A percentile compares a stretch with the other conserved stretches of the same genome.
phyloP scores from a whole-genome alignment of 2,329 filamentous ascomycete genomes.

The Diaporthe nobilis region DNA sequence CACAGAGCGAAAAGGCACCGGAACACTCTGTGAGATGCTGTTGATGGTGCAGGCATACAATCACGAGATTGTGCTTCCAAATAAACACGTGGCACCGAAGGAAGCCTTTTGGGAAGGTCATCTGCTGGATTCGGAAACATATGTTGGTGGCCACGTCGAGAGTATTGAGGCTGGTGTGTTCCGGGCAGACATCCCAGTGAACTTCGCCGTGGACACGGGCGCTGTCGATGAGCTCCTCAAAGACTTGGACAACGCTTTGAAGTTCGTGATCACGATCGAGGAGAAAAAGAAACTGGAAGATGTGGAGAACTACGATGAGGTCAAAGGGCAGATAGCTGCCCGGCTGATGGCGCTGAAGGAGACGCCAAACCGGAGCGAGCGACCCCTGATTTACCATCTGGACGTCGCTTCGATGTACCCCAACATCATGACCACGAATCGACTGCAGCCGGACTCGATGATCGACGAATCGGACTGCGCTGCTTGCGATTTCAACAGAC shows the following conservation, averaged over 20 bases:
- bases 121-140: constrained; percentile 95
- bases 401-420: constrained; percentile 99
- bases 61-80: constrained; percentile 91
- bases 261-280: constrained; percentile 88
- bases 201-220: constrained; percentile 89
- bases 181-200: constrained; percentile 92
- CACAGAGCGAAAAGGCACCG: constrained; percentile 93
- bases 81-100: constrained; percentile 92
- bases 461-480: constrained; percentile 96
- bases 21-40: constrained; percentile 99
- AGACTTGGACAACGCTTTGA: constrained; percentile 90
- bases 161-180: constrained; percentile 99
- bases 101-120: constrained; percentile 98
- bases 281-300: constrained; percentile 87
- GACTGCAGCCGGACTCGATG: constrained; percentile 98
- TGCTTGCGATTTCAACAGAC: constrained; percentile 97
- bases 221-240: constrained; percentile 90
- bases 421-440: constrained; percentile 99
- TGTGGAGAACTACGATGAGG: constrained; percentile 84
- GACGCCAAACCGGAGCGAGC: constrained; percentile 86
- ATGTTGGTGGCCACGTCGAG: constrained; percentile 98
- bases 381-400: constrained; percentile 95
- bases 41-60: constrained; percentile 98
- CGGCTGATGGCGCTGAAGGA: constrained; percentile 80
- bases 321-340: constrained; percentile 85